phyloP scores from a whole-genome alignment of 2,329 filamentous ascomycete genomes.

The Fusarium robinianum region DNA sequence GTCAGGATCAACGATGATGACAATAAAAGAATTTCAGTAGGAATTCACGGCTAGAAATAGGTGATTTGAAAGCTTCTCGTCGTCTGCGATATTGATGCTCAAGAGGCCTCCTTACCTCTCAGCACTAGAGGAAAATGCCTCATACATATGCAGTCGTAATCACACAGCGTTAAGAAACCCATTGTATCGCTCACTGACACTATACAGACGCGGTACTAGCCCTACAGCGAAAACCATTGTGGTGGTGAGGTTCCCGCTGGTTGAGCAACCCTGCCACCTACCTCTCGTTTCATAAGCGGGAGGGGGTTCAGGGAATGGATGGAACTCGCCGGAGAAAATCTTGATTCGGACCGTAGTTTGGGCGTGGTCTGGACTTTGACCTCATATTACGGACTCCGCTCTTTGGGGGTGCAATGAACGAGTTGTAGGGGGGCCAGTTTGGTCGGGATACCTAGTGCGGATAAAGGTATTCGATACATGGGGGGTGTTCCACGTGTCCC shows the following conservation, averaged over 20 bases:
- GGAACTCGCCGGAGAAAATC: conserved; percentile 26
- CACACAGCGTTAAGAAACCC: conserved; percentile 8
- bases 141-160: conserved; percentile 4
- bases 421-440: conserved; percentile 1
- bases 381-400: conserved; percentile 22
- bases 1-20: no score
- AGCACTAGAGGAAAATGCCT: conserved; percentile 22
- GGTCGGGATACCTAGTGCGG: conserved; percentile 8
- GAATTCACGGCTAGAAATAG: conserved; percentile 13
- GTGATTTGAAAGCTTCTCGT: conserved; percentile 6
- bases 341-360: conserved; percentile 11
- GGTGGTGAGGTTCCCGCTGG: conserved; percentile 20
- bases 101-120: conserved; percentile 20
- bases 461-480: conserved; percentile 3
- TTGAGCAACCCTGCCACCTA: conserved; percentile 19
- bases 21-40: conserved; percentile 13
- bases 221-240: conserved; percentile 20
- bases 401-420: conserved; percentile 2
- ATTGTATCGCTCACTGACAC: conserved; percentile 22
- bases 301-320: no score
- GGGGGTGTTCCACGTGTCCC: not conserved
- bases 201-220: conserved; percentile 28
- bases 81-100: not conserved
- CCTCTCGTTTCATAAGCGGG: conserved; percentile 13
- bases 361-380: no score